Evolutionary conservation across 208 protist genomes (phyloP).

Genomic region (Balamuthia mandrillaris): DNA sequence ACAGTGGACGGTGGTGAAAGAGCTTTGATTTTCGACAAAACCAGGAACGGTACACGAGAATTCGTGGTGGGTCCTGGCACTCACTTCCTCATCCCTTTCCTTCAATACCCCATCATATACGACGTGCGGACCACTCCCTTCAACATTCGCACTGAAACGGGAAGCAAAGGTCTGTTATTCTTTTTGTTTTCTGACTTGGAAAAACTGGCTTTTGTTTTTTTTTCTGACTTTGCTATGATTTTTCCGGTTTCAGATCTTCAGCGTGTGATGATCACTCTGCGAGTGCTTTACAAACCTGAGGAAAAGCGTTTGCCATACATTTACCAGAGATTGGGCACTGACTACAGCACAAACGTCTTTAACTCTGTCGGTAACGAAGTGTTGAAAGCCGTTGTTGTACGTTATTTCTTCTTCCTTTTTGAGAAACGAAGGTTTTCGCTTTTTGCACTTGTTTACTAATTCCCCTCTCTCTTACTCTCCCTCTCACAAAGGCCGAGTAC

Average conservation of each 20-base stretch:
- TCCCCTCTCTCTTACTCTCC: too few species aligned
- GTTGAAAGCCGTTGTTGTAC: conserved; percentile 87
- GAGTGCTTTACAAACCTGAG: conserved; percentile 90
- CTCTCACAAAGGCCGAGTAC: too few species aligned
- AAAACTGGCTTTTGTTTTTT: too few species aligned
- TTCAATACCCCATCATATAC: conserved; percentile 36
- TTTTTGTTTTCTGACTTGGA: too few species aligned
- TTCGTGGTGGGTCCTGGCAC: conserved; percentile 26
- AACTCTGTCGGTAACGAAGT: conserved; percentile 84
- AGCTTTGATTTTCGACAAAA: conserved; percentile 25
- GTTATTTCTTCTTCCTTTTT: too few species aligned
- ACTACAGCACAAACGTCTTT: conserved; percentile 77
- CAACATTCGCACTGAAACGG: conserved; percentile 26
- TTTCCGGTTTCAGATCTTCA: too few species aligned
- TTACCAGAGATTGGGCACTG: conserved; percentile 85
- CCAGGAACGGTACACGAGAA: conserved; percentile 35
- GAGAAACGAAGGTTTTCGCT: too few species aligned
- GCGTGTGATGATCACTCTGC: conserved; percentile 92
- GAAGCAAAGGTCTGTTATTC: too few species aligned
- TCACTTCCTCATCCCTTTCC: conserved; percentile 29
- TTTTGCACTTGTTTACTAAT: too few species aligned
- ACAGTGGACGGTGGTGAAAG: conserved; percentile 13
- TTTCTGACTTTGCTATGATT: too few species aligned
- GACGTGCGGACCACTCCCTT: background rate
- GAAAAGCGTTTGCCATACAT: conserved; percentile 83